Percentiles rank a stretch among this genome's conserved stretches.
Evolutionary conservation across 805 yeast genomes (phyloP).

Genomic region (Limtongozyma cylindracea): DNA sequence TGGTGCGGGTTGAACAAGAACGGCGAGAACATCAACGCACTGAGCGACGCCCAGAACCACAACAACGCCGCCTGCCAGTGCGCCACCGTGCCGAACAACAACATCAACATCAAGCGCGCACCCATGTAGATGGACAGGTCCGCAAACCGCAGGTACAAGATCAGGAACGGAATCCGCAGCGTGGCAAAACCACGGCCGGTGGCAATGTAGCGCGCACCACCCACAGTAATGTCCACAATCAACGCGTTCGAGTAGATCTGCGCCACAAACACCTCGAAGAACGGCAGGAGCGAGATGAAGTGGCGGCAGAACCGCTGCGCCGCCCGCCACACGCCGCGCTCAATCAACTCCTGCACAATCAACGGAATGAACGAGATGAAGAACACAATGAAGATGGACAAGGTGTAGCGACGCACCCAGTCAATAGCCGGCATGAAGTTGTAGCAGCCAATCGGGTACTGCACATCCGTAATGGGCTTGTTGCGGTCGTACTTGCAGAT

Average conservation of each 20-base stretch:
- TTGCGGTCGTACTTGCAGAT: constrained; percentile 41
- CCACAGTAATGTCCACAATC: constrained; percentile 46
- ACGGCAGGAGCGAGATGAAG: constrained; percentile 44
- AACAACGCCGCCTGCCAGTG: constrained; percentile 84
- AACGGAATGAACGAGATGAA: constrained; percentile 60
- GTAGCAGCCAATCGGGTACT: constrained; percentile 48
- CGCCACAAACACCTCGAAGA: constrained; percentile 68
- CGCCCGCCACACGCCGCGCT: constrained; percentile 62
- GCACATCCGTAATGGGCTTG: constrained; percentile 40
- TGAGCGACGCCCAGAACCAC: constrained; percentile 92
- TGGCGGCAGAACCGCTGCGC: constrained; percentile 45
- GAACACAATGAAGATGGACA: constrained; percentile 65
- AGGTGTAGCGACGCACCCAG: constrained; percentile 63
- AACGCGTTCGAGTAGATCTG: constrained; percentile 54
- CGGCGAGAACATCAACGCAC: constrained; percentile 79
- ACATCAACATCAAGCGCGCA: constrained; percentile 49
- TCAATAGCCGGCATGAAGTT: constrained; percentile 49
- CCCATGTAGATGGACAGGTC: constrained; percentile 71
- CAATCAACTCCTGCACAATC: constrained; percentile 56
- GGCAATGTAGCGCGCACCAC: constrained; percentile 73
- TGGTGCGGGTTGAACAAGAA: constrained; percentile 95
- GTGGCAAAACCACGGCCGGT: constrained; percentile 80
- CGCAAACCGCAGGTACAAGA: constrained; percentile 53
- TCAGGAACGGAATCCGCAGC: constrained; percentile 52
- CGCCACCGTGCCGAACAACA: constrained; percentile 38